These are phyloP conservation scores for Xylariaceae sp. DNA, from an alignment of 2,329 filamentous ascomycete species.

Conservation along the genomic window DNA sequence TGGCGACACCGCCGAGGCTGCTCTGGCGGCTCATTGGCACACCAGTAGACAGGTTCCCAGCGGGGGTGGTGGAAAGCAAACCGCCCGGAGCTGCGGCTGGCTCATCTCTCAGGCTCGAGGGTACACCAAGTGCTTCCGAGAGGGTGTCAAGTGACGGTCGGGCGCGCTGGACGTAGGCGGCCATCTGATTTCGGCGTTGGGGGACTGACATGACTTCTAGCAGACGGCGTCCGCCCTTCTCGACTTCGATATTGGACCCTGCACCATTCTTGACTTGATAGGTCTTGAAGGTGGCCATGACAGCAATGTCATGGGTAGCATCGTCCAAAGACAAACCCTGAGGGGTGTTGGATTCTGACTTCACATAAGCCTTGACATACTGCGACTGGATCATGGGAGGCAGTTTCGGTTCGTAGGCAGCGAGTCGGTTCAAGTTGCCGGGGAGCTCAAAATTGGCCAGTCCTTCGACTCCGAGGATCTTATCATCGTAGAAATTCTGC, in stretches of 20 bases:
- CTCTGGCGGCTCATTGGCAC: constrained; percentile 56
- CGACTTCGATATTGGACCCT: constrained; percentile 55
- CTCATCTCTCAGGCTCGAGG: constrained; percentile 44
- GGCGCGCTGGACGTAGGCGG: constrained; percentile 46
- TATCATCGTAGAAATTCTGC: constrained; percentile 57
- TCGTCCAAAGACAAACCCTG: constrained; percentile 50
- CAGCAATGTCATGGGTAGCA: constrained; percentile 52
- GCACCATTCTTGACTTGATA: constrained; percentile 53
- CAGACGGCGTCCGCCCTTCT: constrained; percentile 52
- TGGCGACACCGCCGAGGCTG: constrained; percentile 53
- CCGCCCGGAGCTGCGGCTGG: constrained; percentile 29
- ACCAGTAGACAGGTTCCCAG: constrained; percentile 31
- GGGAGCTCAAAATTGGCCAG: constrained; percentile 59
- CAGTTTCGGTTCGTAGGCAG: constrained; percentile 56
- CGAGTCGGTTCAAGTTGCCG: constrained; percentile 56
- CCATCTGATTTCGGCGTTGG: constrained; percentile 46
- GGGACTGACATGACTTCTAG: constrained; percentile 54
- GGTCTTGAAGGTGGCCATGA: constrained; percentile 57
- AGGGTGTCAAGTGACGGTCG: constrained; percentile 49
- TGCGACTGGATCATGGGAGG: constrained; percentile 56
- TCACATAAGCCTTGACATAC: constrained; percentile 57
- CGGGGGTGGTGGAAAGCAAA: constrained; percentile 17
- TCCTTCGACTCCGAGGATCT: constrained; percentile 58
- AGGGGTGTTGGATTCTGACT: constrained; percentile 56
- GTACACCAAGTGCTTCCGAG: constrained; percentile 49